Percentiles rank a stretch among this genome's conserved stretches.
Conservation (phyloP, 2,329 filamentous ascomycete species). For the Fonsecaea pugnacius region DNA sequence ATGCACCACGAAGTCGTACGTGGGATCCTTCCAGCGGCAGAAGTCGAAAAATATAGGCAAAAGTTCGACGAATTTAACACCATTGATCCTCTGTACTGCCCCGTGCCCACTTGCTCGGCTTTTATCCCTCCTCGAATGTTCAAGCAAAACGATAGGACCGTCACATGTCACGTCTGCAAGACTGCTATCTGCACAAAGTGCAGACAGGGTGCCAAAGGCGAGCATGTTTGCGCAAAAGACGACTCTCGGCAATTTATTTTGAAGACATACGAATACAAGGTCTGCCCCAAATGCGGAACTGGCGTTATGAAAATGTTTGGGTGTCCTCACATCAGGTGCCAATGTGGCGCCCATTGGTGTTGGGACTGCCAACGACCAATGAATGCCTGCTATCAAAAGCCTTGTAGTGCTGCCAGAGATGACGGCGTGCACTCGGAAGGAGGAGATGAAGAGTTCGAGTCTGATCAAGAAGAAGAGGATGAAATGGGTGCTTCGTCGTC, state of each 20-base stretch:
- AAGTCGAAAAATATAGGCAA: slow-evolving; percentile 46
- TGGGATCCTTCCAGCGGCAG: slow-evolving; percentile 43
- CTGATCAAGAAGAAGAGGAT: slow-evolving; percentile 6
- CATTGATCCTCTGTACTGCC: slow-evolving; percentile 54
- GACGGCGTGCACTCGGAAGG: slow-evolving; percentile 32
- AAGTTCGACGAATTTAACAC: slow-evolving; percentile 54
- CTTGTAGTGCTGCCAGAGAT: slow-evolving; percentile 27
- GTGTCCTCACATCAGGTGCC: slow-evolving; percentile 55
- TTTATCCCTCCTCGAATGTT: slow-evolving; percentile 51
- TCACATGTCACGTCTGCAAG: slow-evolving; percentile 53
- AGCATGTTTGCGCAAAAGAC: slow-evolving; percentile 39
- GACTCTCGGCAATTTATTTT: slow-evolving; percentile 47
- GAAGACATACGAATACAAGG: slow-evolving; percentile 53
- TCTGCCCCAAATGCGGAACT: slow-evolving; percentile 56
- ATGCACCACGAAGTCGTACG: slow-evolving; percentile 50
- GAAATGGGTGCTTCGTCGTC: neutral
- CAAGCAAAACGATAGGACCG: slow-evolving; percentile 27
- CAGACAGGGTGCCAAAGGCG: slow-evolving; percentile 47
- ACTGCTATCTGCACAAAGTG: slow-evolving; percentile 51
- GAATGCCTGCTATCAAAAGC: slow-evolving; percentile 39
- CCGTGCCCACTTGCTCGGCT: slow-evolving; percentile 52
- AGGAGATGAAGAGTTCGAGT: slow-evolving; percentile 23
- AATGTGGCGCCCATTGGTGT: slow-evolving; percentile 58
- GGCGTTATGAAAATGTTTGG: slow-evolving; percentile 56
- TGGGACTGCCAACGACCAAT: slow-evolving; percentile 49